A percentile compares a stretch with the other conserved stretches of the same genome.
Evolutionary conservation across 139 green algal species (phyloP).

Genomic region (Gonium pectorale): DNA sequence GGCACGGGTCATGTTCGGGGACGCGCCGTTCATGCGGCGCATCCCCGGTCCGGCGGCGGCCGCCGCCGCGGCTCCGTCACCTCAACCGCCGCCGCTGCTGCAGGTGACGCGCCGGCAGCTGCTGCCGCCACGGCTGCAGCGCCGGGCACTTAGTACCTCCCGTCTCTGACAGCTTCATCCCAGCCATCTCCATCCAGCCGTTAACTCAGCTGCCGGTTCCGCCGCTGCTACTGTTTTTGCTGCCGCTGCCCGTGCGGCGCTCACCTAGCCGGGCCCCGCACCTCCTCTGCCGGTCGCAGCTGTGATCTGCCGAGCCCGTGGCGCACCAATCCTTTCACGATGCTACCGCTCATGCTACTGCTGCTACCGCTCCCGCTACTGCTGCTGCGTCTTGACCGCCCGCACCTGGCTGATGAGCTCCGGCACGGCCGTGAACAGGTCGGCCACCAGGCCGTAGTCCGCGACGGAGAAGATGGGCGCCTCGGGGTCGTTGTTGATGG

Average conservation of each 20-base stretch:
- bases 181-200: no score
- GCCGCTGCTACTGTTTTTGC: not conserved
- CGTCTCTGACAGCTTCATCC: no score
- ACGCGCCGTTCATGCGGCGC: no score
- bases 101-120: no score
- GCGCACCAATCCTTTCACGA: not conserved
- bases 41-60: no score
- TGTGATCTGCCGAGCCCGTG: not conserved
- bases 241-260: not conserved
- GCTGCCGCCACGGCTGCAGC: no score
- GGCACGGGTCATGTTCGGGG: no score
- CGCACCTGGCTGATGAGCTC: slow-evolving; percentile 75
- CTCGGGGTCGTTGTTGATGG: slow-evolving; percentile 93
- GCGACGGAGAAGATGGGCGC: slow-evolving; percentile 90
- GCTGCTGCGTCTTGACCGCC: slow-evolving; percentile 47
- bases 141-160: no score
- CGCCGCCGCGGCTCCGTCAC: no score
- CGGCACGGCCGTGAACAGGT: slow-evolving; percentile 88
- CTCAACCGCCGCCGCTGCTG: no score
- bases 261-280: not conserved
- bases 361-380: not conserved
- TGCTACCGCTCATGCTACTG: not conserved
- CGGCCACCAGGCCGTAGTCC: slow-evolving; percentile 90
- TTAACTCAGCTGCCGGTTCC: no score
- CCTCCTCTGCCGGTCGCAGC: not conserved